Conservation (phyloP, 2,329 filamentous ascomycete species). For the Arthrobotrys sinensis region DNA sequence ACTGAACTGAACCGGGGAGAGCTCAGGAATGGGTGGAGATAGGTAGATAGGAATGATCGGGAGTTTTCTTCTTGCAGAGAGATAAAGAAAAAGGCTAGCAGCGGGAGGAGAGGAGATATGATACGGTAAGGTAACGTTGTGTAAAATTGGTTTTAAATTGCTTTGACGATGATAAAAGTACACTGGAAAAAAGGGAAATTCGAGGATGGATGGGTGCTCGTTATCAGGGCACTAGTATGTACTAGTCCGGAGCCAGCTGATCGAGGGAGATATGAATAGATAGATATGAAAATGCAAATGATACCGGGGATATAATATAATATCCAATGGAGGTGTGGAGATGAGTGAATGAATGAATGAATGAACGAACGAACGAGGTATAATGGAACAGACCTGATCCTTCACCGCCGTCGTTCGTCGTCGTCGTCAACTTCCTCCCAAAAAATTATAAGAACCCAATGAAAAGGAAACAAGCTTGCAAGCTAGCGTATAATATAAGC, state of each 20-base stretch:
- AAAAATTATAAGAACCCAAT: conserved; percentile 1
- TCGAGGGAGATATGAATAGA: not conserved
- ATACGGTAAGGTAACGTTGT: conserved; percentile 38
- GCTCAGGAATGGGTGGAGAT: conserved; percentile 29
- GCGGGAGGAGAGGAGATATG: conserved; percentile 24
- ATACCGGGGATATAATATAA: conserved; percentile 44
- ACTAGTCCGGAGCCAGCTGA: conserved; percentile 19
- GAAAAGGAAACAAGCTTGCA: conserved; percentile 24
- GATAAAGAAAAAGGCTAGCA: conserved; percentile 31
- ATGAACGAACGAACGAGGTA: not conserved
- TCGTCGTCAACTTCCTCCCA: not conserved
- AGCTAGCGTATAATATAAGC: not conserved
- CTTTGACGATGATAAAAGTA: conserved; percentile 56
- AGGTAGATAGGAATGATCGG: conserved; percentile 46
- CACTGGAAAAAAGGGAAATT: conserved; percentile 28
- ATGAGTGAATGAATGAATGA: conserved; percentile 3
- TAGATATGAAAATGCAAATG: not conserved
- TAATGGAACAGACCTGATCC: conserved; percentile 28
- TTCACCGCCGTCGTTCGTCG: not conserved
- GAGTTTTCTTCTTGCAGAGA: conserved; percentile 35
- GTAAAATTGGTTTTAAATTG: conserved; percentile 55
- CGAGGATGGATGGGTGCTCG: conserved; percentile 17
- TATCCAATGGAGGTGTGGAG: conserved; percentile 42
- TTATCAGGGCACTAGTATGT: conserved; percentile 30
- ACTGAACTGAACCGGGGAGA: conserved; percentile 33